Evolutionary conservation across 805 yeast species (phyloP).

Genomic region (Blastobotrys attinorum): DNA sequence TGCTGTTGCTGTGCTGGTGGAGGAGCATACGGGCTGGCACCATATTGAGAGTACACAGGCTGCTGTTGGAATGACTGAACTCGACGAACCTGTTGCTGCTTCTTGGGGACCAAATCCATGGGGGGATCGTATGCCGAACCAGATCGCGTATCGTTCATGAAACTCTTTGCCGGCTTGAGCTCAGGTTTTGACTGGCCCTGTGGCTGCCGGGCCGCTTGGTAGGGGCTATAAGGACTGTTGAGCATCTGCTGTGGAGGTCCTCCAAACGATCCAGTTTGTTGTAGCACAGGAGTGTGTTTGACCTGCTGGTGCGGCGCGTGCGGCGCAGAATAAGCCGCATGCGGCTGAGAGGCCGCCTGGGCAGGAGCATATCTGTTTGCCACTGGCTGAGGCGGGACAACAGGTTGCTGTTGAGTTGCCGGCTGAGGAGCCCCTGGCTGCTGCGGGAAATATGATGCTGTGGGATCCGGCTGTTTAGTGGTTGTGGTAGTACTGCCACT

Average conservation of each 20-base stretch:
- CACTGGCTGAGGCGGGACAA: not conserved
- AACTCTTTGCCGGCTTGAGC: conserved; percentile 10
- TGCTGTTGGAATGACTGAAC: conserved; percentile 18
- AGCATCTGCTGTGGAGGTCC: too few species aligned
- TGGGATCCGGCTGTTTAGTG: not conserved
- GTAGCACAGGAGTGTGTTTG: not conserved
- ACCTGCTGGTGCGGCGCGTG: not conserved
- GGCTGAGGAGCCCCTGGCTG: not conserved
- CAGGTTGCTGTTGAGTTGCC: conserved; percentile 2
- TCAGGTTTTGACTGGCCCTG: conserved; percentile 4
- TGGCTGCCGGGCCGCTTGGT: conserved; percentile 6
- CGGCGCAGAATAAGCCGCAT: not conserved
- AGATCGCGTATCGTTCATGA: conserved; percentile 17
- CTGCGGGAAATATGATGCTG: too few species aligned
- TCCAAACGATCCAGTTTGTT: not conserved
- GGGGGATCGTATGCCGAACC: conserved; percentile 29
- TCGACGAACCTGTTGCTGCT: conserved; percentile 14
- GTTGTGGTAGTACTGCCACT: not conserved
- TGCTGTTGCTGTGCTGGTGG: conserved; percentile 5
- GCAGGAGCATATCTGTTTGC: conserved; percentile 1
- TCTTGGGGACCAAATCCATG: conserved; percentile 19
- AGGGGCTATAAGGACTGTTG: conserved; percentile 2
- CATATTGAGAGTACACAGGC: conserved; percentile 7
- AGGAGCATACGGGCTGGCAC: conserved; percentile 11
- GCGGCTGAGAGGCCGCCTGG: not conserved